Evolutionary conservation across 768 basidiomycete species (phyloP).

Genomic region (Bullera alba): DNA sequence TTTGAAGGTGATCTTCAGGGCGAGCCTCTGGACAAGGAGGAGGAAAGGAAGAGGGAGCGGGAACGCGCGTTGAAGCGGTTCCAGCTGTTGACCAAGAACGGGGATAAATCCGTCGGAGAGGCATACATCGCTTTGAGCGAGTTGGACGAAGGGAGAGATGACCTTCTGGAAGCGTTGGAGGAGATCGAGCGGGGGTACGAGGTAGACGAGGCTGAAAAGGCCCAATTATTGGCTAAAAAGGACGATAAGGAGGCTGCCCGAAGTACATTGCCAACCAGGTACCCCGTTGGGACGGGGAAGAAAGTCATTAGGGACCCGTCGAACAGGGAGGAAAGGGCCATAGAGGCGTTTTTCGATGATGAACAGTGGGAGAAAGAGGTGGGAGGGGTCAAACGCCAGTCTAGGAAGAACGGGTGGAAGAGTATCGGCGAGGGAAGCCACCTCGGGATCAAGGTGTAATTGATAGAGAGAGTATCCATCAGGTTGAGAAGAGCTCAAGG

Average conservation of each 20-base stretch:
- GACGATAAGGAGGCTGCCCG: not conserved
- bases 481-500: too few relatives aligned
- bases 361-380: conserved; percentile 32
- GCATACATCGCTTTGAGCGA: conserved; percentile 24
- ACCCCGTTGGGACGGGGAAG: conserved; percentile 2
- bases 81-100: conserved; percentile 40
- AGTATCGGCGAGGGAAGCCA: conserved; percentile 12
- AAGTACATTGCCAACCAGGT: too few relatives aligned
- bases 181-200: not conserved
- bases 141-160: conserved; percentile 7
- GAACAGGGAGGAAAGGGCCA: conserved; percentile 20
- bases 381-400: conserved; percentile 3
- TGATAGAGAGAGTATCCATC: too few relatives aligned
- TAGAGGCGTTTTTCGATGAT: conserved; percentile 31
- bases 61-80: conserved; percentile 35
- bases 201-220: not conserved
- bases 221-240: not conserved
- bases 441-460: not conserved
- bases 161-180: not conserved
- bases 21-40: not conserved
- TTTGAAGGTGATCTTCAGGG: not conserved
- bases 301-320: conserved; percentile 1
- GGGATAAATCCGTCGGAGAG: conserved; percentile 27
- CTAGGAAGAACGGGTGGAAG: conserved; percentile 16
- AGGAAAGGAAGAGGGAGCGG: conserved; percentile 18